Evolutionary conservation across 2,329 filamentous ascomycete genomes (phyloP).

Genomic region (Stachybotrys chartarum): DNA sequence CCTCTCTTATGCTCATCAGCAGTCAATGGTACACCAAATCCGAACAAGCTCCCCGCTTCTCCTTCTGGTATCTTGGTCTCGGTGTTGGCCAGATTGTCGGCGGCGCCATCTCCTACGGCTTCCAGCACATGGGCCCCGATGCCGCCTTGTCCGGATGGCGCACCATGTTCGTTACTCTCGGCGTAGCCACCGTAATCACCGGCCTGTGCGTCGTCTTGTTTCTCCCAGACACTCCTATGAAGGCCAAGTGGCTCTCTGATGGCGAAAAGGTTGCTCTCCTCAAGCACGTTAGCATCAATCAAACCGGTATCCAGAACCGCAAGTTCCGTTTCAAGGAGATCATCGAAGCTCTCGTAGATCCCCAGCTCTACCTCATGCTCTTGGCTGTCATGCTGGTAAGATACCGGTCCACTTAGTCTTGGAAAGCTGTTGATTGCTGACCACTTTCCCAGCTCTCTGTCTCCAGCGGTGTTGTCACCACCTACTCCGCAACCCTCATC

Average conservation of each 20-base stretch:
- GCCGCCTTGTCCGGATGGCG: slow-evolving; percentile 57
- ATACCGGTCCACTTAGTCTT: not conserved
- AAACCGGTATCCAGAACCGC: slow-evolving; percentile 48
- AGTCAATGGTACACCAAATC: slow-evolving; percentile 56
- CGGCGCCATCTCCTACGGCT: slow-evolving; percentile 55
- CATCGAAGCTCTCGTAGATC: slow-evolving; percentile 41
- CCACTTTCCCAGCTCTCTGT: slow-evolving; percentile 31
- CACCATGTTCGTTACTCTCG: slow-evolving; percentile 64
- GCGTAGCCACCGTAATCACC: slow-evolving; percentile 32
- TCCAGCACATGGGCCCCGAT: slow-evolving; percentile 45
- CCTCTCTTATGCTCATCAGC: slow-evolving; percentile 53
- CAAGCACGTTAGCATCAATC: slow-evolving; percentile 48
- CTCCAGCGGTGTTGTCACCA: slow-evolving; percentile 46
- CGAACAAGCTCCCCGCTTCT: slow-evolving; percentile 52
- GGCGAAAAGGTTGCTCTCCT: slow-evolving; percentile 42
- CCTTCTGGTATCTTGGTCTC: slow-evolving; percentile 54
- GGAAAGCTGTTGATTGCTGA: not conserved
- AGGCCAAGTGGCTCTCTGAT: slow-evolving; percentile 36
- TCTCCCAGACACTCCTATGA: slow-evolving; percentile 37
- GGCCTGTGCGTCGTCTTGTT: slow-evolving; percentile 23
- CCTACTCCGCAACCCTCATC: slow-evolving; percentile 48
- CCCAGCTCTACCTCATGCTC: slow-evolving; percentile 43
- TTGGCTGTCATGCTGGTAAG: slow-evolving; percentile 40
- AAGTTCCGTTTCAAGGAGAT: slow-evolving; percentile 47
- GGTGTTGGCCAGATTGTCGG: slow-evolving; percentile 56